Base-by-base conservation (phyloP, 768 basidiomycete species). In the Suillus americanus region DNA sequence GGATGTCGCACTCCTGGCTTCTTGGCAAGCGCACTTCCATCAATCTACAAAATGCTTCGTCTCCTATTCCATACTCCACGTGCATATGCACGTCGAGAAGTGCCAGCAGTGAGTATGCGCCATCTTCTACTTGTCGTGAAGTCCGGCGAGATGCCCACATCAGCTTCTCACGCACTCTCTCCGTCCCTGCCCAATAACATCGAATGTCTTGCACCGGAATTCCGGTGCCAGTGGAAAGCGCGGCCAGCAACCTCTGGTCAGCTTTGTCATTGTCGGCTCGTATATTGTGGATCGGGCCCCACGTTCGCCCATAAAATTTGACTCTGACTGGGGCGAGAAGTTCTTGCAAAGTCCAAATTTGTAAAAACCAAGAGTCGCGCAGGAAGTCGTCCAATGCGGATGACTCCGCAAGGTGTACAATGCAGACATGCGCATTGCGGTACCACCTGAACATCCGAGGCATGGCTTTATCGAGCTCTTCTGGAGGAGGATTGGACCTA, bases 241-340 rank as follows among this genome's bases (percentile, higher is more conserved):
- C 23, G 2, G 23, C 23, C 9, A 72, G 65, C 53, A 71, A 70
- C 6, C 0, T 25, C 9, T 20, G 33, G 23, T 72, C 71, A n/a
- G 71, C 71, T 62, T 71, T 73, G 59, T 72, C 71, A 6, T 72
- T 72, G 3, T 72, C 71, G 4, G 60, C 14, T 37, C 57, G 43
- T n/a, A 59, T 63, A 14, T 66, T 63, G 28, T 71, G 68, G 7
- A 72, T 67, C 0, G 69, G 46, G 23, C 57, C 60, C 71, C 71
- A 73, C 5, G 28, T 56, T 28, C 2, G 43, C 30, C 71, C 71
- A 20, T 73, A 73, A 12, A 73, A 71, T 51, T 71, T 71, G 59
- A 68, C 65, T 46, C 69, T 66, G 16, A 40, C 38, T 9, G 71
- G 67, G 8, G 69, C 71, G 16, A 72, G 69, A 10, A 73, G 33